phyloP scores from a whole-genome alignment of 345 rosid genomes.

The Euphorbia tirucalli region DNA sequence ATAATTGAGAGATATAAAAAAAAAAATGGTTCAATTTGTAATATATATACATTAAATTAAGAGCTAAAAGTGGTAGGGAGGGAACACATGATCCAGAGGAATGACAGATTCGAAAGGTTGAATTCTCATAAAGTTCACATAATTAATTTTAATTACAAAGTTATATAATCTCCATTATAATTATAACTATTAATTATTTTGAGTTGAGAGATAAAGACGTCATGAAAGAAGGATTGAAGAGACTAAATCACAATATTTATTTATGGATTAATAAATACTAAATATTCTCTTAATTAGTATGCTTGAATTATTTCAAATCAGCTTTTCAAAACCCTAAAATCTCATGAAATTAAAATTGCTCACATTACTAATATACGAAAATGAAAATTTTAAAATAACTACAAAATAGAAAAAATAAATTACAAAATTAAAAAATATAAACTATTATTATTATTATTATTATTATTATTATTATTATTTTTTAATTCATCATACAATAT shows the following conservation, averaged over 20 bases:
- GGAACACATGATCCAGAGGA: background rate
- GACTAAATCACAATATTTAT: constrained; percentile 18
- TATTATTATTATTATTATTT: background rate
- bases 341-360: constrained; percentile 11
- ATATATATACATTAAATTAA: no score
- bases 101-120: constrained; percentile 18
- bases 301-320: constrained; percentile 12
- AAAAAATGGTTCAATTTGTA: no score
- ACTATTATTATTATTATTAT: no score
- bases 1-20: no score
- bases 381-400: background rate
- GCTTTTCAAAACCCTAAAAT: constrained; percentile 21
- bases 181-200: no score
- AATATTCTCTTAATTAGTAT: background rate
- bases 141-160: background rate
- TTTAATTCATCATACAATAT: constrained; percentile 5
- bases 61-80: background rate
- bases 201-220: background rate
- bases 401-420: constrained; percentile 21
- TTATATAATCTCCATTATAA: no score
- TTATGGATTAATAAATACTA: constrained; percentile 8
- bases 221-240: constrained; percentile 22
- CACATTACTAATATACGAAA: constrained; percentile 4
- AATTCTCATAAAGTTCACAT: background rate
- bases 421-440: background rate